Base-by-base conservation (phyloP, 129 eudicot species). In the Gnaphalium uliginosum region DNA sequence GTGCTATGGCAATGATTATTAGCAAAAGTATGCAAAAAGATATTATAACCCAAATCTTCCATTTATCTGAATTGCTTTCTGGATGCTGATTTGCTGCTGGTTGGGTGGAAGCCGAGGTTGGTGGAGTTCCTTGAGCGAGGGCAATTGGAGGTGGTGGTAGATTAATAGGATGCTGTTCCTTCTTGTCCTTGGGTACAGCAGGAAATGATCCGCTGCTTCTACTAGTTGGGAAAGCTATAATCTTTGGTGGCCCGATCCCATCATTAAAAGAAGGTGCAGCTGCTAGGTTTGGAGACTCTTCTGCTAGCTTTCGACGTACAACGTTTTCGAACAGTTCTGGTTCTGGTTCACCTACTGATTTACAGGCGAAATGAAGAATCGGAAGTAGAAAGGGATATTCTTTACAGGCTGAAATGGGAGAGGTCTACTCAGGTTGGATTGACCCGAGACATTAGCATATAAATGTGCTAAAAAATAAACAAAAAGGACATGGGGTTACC, bases 121-220 rank as follows among this genome's bases (percentile, higher is more conserved):
- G 46, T 11, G 90, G 81, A 74, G 75, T 59, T 26, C 30, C 67
- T 29, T 73, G 61, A 14, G 54, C 13, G 63, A 67, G 61, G 32
- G 60, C 46, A 69, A 63, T 11, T 57, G 86, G 56, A 37, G 83
- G 48, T 19, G 64, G 75, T 24, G 51, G 54, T 48, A n/a, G n/a
- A n/a, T n/a, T n/a, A n/a, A n/a, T n/a, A n/a, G 80, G 64, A 30
- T 64, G 23, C 5, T 35, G 43, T 69, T 69, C 68, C 22, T 68
- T 48, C 61, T 75, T 77, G 61, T 37, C 78, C 60, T 72, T 86
- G 19, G 84, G 89, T 53, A 87, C 84, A 70, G 96, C 97, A 46
- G 94, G 89, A 77, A 82, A 95, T n/a, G 99, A 82, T 19, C 99
- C 99, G 67, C 99, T 95, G 66, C 99, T 87, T 81, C 92, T 80